Base-by-base conservation (phyloP, 805 yeast genomes). In the Spathaspora sp. region DNA sequence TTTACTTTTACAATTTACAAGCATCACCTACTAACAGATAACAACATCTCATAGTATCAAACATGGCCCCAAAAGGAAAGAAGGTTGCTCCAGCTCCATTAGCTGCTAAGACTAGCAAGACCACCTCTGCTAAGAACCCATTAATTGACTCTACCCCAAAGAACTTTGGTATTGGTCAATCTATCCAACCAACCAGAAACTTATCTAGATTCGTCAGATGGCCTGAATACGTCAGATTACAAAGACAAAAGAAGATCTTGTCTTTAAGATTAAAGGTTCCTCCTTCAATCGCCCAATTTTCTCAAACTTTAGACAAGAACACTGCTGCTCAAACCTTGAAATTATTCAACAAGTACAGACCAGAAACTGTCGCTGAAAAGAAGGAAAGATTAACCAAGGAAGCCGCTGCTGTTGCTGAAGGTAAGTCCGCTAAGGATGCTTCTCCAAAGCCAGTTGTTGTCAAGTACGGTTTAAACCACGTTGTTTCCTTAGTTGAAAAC, bases 81-180 rank as follows among this genome's bases (percentile, higher is more conserved):
- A 91, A 89, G 85, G 96, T 90, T 70, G 97, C 97, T 70, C 96
- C 97, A 83, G 93, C 97, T 76, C 99, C 99, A 78, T 87, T 91
- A 75, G 91, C 97, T 72, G 72, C 89, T 66, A 83, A 88, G 79
- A 65, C 77, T 64, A 49, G 64, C 52, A 60, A 60, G 59, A 55
- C 67, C 50, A 60, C 63, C 50, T 54, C 68, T 57, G 54, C 76
- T 39, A 79, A 81, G 80, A 90, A 89, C 84, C 97, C 97, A 67
- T 81, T 92, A 74, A 76, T 89, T 70, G 96, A 88, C 77, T 78
- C 96, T 59, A 81, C 90, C 62, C 96, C 97, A 76, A 87, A 86
- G 81, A 86, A 84, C 81, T 93, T 86, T 71, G 98, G 98, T 79
- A 87, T 94, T 68, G 99, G 99, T 69, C 98, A 94, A 82, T 80